Conservation (phyloP, 73 alveolate genomes). For the Effrenium voratum region DNA sequence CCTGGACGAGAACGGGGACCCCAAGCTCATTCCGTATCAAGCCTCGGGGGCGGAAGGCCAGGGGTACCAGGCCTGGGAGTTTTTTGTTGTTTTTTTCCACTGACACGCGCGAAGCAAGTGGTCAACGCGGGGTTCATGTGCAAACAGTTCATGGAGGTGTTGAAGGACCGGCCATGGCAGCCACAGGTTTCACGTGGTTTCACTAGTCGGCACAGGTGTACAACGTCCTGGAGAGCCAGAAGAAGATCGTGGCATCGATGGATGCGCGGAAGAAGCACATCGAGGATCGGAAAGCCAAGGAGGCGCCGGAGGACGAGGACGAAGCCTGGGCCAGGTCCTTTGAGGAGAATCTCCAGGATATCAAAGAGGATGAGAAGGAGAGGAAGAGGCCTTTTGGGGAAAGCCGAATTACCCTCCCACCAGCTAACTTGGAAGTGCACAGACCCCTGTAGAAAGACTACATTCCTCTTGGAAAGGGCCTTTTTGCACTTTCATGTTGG, state of each 20-base stretch:
- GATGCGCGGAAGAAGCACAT: slow-evolving; percentile 25
- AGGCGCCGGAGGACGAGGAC: slow-evolving; percentile 81
- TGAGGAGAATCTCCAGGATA: slow-evolving; percentile 36
- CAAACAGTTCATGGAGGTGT: slow-evolving; percentile 44
- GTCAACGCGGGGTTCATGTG: neutral
- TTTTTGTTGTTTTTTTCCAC: neutral
- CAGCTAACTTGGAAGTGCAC: no score
- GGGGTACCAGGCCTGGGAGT: neutral
- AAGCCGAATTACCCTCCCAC: no score
- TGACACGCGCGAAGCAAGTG: neutral
- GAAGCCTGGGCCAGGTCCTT: slow-evolving; percentile 86
- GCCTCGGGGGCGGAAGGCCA: slow-evolving; percentile 69
- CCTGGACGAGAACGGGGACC: slow-evolving; percentile 71
- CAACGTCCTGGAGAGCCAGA: slow-evolving; percentile 69
- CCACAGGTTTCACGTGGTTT: no score
- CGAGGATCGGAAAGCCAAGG: slow-evolving; percentile 69
- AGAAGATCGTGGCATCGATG: slow-evolving; percentile 56
- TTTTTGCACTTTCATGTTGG: no score
- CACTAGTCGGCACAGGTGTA: no score
- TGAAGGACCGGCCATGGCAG: no score
- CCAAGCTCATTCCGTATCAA: slow-evolving; percentile 58
- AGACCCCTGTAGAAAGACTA: no score
- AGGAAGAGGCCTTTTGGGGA: slow-evolving; percentile 69
- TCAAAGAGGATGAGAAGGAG: slow-evolving; percentile 50
- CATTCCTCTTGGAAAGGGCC: no score